Conservation (phyloP, 371 early-diverging fungal species). For the Circinella umbellata region DNA sequence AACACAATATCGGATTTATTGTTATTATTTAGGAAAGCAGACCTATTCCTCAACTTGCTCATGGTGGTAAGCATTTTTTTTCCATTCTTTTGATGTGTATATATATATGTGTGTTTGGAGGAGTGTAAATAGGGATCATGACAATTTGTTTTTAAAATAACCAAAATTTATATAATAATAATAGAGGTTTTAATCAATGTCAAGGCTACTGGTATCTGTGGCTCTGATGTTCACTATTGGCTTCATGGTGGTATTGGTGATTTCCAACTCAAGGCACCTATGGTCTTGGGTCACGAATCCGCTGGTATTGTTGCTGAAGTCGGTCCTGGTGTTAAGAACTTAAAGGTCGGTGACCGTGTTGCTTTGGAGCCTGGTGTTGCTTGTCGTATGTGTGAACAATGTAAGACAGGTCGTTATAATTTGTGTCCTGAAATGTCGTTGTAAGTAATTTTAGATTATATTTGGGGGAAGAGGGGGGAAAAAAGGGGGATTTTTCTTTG, state of each 20-base stretch:
- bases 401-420: constrained; percentile 55
- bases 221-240: constrained; percentile 59
- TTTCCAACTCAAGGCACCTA: constrained; percentile 54
- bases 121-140: no score
- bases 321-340: constrained; percentile 56
- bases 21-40: constrained; percentile 28
- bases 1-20: not conserved
- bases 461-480: constrained; percentile 1
- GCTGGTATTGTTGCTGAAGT: constrained; percentile 67
- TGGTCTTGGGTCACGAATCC: constrained; percentile 82
- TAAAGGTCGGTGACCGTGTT: constrained; percentile 77
- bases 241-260: constrained; percentile 52
- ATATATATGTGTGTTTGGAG: no score
- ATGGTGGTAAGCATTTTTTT: constrained; percentile 23
- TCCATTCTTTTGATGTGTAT: not conserved
- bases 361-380: constrained; percentile 70
- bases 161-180: no score
- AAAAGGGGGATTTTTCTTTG: not conserved
- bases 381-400: constrained; percentile 61
- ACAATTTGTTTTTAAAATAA: no score
- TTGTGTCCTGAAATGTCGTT: constrained; percentile 55
- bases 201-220: constrained; percentile 56
- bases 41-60: constrained; percentile 29
- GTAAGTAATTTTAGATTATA: constrained; percentile 29
- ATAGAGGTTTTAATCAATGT: constrained; percentile 51